Evolutionary conservation across 129 eudicot genomes (phyloP).

Genomic region (Flaveria brownii): DNA sequence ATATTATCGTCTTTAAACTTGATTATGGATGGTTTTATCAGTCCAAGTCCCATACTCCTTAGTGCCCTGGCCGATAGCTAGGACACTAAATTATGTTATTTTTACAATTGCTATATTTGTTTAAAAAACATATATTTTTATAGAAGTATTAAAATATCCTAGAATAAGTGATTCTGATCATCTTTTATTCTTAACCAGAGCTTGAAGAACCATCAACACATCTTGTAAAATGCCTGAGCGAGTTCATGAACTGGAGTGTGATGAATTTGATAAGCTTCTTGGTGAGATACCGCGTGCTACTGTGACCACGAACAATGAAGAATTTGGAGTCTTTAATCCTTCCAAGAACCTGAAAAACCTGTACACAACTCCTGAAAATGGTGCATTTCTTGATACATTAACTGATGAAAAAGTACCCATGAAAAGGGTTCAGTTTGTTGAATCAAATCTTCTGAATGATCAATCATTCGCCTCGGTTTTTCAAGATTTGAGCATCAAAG

Average conservation of each 20-base stretch:
- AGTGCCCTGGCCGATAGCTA: too few relatives aligned
- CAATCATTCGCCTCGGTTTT: conserved; percentile 48
- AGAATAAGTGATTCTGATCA: background rate
- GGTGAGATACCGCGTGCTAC: conserved; percentile 63
- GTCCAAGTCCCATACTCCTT: background rate
- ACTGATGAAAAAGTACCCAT: conserved; percentile 37
- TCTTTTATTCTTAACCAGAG: conserved; percentile 21
- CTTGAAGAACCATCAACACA: background rate
- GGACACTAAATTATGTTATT: background rate
- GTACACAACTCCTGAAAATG: conserved; percentile 35
- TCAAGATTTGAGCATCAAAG: conserved; percentile 53
- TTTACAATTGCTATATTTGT: too few relatives aligned
- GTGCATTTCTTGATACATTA: conserved; percentile 34
- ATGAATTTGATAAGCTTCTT: conserved; percentile 63
- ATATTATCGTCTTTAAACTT: too few relatives aligned
- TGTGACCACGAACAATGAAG: conserved; percentile 39
- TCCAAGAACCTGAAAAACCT: conserved; percentile 34
- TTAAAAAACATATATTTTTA: too few relatives aligned
- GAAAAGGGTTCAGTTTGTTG: conserved; percentile 37
- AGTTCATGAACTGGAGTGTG: conserved; percentile 50
- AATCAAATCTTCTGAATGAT: conserved; percentile 45
- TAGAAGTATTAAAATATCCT: too few relatives aligned
- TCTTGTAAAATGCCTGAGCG: conserved; percentile 49
- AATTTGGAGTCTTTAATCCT: conserved; percentile 31
- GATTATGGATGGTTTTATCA: too few relatives aligned